phyloP scores from a whole-genome alignment of 2,329 filamentous ascomycete genomes.

The Eurotiales sp. region DNA sequence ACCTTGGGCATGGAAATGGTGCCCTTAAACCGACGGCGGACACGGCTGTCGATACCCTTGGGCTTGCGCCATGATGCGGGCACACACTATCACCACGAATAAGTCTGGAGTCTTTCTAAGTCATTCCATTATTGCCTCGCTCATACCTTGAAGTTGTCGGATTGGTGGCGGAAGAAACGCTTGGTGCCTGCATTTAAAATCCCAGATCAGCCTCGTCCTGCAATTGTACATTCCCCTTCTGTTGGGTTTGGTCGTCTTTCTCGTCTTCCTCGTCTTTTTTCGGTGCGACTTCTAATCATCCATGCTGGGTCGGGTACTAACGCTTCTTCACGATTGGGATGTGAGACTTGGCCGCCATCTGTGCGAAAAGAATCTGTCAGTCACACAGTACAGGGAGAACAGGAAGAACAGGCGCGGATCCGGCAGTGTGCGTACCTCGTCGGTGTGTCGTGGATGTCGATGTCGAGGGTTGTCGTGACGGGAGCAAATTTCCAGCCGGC shows the following conservation, averaged over 20 bases:
- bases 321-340: constrained; percentile 99
- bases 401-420: no score
- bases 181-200: constrained; percentile 66
- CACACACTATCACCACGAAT: constrained; percentile 55
- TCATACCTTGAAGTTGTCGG: constrained; percentile 74
- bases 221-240: neutral
- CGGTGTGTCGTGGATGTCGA: constrained; percentile 40
- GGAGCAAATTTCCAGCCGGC: constrained; percentile 35
- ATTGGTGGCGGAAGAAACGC: constrained; percentile 96
- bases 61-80: constrained; percentile 95
- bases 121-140: neutral
- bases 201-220: constrained; percentile 28
- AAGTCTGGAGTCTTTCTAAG: neutral
- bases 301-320: constrained; percentile 41
- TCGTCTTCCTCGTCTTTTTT: neutral
- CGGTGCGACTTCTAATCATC: constrained; percentile 37
- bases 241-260: neutral
- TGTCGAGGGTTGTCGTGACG: constrained; percentile 41
- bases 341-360: constrained; percentile 99
- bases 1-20: constrained; percentile 97
- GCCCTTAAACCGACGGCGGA: constrained; percentile 95
- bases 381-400: no score
- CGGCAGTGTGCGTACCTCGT: constrained; percentile 41
- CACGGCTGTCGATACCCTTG: constrained; percentile 99
- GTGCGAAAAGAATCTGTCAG: neutral